Evolutionary conservation across 2,329 filamentous ascomycete genomes (phyloP).

Genomic region (Ophiostoma pallidulum): DNA sequence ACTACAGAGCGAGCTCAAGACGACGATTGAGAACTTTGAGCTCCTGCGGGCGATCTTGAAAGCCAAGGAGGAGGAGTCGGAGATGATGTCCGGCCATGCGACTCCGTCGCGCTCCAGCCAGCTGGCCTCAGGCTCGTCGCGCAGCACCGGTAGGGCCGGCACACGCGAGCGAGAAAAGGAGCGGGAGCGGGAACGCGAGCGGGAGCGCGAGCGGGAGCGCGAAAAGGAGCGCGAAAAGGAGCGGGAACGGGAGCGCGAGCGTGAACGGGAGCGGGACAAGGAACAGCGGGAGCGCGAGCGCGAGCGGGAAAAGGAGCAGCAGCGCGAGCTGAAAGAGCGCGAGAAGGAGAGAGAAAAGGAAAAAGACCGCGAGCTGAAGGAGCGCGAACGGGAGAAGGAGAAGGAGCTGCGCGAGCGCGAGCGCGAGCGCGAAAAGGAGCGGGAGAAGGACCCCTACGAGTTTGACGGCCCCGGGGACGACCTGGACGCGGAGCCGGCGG

Average conservation of each 20-base stretch:
- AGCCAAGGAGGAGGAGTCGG: slow-evolving; percentile 30
- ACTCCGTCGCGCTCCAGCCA: slow-evolving; percentile 18
- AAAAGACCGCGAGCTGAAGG: slow-evolving; percentile 5
- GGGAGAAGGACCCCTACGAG: slow-evolving; percentile 27
- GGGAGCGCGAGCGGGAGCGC: slow-evolving; percentile 4
- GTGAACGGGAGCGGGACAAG: slow-evolving; percentile 17
- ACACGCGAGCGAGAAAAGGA: slow-evolving; percentile 18
- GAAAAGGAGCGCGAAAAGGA: slow-evolving; percentile 19
- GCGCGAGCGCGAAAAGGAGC: slow-evolving; percentile 20
- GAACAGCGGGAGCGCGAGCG: slow-evolving; percentile 8
- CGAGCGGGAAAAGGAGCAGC: slow-evolving; percentile 18
- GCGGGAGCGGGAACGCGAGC: slow-evolving; percentile 5
- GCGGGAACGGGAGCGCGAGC: slow-evolving; percentile 13
- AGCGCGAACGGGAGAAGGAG: slow-evolving; percentile 21
- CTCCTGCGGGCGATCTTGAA: slow-evolving; percentile 32
- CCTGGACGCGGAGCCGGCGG: slow-evolving; percentile 32
- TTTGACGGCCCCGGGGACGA: slow-evolving; percentile 35
- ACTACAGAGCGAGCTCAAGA: slow-evolving; percentile 26
- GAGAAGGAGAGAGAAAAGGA: slow-evolving; percentile 10
- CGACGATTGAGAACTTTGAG: slow-evolving; percentile 29
- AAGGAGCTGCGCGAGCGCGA: slow-evolving; percentile 23
- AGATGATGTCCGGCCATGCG: slow-evolving; percentile 20
- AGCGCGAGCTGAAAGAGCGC: slow-evolving; percentile 14
- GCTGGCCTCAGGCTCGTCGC: slow-evolving; percentile 12
- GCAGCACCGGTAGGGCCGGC: slow-evolving; percentile 17